phyloP scores from a whole-genome alignment of 2,329 filamentous ascomycete species.

The Ramichloridium luteum region DNA sequence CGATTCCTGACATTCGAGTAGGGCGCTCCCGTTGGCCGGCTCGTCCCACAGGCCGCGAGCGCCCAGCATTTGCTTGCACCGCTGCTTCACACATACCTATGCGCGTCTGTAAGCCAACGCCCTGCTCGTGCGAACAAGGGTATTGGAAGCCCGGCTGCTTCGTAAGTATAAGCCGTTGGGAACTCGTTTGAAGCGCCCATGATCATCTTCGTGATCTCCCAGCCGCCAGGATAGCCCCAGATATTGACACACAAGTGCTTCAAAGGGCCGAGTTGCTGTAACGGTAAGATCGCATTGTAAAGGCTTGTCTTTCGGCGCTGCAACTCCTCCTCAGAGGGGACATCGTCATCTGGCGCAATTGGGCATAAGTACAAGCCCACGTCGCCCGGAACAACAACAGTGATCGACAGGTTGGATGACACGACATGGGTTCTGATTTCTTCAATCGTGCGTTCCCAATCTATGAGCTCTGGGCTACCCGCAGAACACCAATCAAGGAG shows the following conservation, averaged over 20 bases:
- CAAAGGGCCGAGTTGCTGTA: neutral
- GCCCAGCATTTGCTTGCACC: too few species aligned
- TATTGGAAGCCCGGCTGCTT: neutral
- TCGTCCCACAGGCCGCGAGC: too few species aligned
- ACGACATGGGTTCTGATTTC: neutral
- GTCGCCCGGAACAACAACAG: neutral
- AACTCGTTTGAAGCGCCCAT: neutral
- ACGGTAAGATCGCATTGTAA: neutral
- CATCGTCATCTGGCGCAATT: neutral
- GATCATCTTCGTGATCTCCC: constrained; percentile 1
- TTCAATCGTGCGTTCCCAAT: neutral
- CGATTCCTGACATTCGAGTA: too few species aligned
- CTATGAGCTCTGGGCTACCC: neutral
- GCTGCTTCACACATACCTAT: neutral
- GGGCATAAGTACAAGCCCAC: constrained; percentile 1
- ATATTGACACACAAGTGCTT: constrained; percentile 1
- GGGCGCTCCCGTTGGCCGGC: too few species aligned
- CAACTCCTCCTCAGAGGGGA: constrained; percentile 1
- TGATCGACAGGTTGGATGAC: neutral
- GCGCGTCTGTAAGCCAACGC: constrained; percentile 1
- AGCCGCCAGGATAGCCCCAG: constrained; percentile 1
- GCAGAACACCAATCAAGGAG: neutral
- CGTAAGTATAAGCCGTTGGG: neutral
- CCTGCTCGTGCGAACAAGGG: neutral
- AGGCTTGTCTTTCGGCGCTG: neutral